Conservation (phyloP, 176 grass and related monocot genomes). For the Cocos nucifera region DNA sequence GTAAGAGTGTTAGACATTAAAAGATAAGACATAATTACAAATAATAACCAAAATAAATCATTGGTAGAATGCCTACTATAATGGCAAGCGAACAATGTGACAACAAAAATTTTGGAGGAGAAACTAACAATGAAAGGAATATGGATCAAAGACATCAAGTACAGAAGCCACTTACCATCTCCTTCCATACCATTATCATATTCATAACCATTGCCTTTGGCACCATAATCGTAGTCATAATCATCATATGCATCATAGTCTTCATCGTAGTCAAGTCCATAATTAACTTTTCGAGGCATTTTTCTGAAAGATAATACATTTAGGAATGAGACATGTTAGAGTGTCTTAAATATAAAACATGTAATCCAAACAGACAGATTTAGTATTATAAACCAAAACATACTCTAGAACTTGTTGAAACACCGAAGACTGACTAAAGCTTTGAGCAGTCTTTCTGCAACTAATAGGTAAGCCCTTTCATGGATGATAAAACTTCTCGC, state of each 20-base stretch:
- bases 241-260: constrained; percentile 42
- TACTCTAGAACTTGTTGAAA: no score
- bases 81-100: background rate
- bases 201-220: background rate
- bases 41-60: background rate
- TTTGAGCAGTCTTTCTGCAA: no score
- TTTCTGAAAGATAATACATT: constrained; percentile 21
- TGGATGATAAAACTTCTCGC: no score
- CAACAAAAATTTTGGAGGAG: background rate
- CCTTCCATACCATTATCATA: constrained; percentile 15
- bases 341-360: no score
- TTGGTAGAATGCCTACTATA: no score
- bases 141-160: background rate
- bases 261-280: constrained; percentile 51
- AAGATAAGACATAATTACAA: background rate
- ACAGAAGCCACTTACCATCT: constrained; percentile 29
- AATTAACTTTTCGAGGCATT: constrained; percentile 80
- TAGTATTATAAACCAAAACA: no score
- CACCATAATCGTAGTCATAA: constrained; percentile 25
- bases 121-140: background rate
- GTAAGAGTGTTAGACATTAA: background rate
- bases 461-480: no score
- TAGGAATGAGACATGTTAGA: background rate
- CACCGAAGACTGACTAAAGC: no score
- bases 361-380: no score